phyloP scores from a whole-genome alignment of 108 stramenopile species.

The Conticribra weissflogii region DNA sequence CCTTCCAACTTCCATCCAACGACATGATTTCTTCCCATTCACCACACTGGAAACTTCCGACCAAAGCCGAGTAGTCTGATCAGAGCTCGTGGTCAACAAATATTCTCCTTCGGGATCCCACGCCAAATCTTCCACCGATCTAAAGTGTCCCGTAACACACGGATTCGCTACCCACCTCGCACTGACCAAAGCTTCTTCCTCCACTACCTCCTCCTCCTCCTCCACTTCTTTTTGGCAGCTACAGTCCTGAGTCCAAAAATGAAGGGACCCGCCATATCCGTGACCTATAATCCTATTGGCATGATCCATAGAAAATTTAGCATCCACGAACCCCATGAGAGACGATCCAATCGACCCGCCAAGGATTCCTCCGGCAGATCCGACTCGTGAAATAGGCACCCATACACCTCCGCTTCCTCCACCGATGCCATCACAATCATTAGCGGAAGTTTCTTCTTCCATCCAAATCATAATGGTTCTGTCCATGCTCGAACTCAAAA shows the following conservation, averaged over 20 bases:
- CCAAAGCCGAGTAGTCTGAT: constrained; percentile 90
- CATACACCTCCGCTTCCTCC: too few species aligned
- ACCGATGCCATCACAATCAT: constrained; percentile 12
- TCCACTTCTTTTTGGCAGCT: constrained; percentile 29
- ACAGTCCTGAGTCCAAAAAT: constrained; percentile 63
- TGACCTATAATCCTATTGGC: constrained; percentile 71
- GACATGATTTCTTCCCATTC: too few species aligned
- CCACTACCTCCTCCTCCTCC: constrained; percentile 33
- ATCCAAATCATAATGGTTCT: constrained; percentile 83
- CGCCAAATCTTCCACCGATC: constrained; percentile 69
- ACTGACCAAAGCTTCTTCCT: constrained; percentile 32
- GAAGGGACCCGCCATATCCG: constrained; percentile 85
- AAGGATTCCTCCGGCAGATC: constrained; percentile 87
- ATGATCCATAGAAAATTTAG: constrained; percentile 49
- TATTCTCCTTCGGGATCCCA: constrained; percentile 85
- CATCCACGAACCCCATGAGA: constrained; percentile 75
- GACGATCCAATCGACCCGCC: constrained; percentile 82
- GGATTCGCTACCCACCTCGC: constrained; percentile 73
- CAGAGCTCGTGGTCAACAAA: constrained; percentile 73
- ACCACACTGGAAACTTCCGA: too few species aligned
- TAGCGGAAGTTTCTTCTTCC: constrained; percentile 19
- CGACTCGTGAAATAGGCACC: constrained; percentile 84
- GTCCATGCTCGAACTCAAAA: constrained; percentile 88
- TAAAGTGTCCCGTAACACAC: constrained; percentile 88
- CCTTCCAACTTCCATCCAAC: constrained; percentile 82